phyloP scores from a whole-genome alignment of 305 asterid genomes.

The Solanum hybrid region DNA sequence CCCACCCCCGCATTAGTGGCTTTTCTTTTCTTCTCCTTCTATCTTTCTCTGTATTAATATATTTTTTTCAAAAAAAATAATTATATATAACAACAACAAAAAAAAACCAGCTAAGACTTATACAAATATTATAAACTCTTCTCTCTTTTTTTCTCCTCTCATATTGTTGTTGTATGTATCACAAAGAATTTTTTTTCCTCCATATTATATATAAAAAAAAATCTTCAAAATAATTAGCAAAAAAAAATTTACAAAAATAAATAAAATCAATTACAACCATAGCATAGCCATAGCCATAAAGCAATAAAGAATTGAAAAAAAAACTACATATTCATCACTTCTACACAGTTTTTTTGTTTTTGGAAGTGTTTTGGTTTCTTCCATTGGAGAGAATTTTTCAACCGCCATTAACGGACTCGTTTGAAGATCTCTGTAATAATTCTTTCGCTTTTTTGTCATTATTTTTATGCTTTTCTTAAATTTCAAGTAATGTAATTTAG shows the following conservation, averaged over 20 bases:
- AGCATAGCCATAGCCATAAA: background rate
- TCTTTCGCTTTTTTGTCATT: constrained; percentile 11
- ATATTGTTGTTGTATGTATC: background rate
- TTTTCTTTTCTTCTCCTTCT: background rate
- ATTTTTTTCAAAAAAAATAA: background rate
- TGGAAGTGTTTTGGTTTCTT: background rate
- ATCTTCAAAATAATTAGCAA: background rate
- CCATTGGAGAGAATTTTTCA: constrained; percentile 7
- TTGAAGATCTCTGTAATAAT: constrained; percentile 25
- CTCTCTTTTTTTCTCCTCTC: background rate
- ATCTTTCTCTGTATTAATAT: background rate
- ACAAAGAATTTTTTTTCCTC: background rate
- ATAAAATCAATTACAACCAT: background rate
- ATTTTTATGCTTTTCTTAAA: constrained; percentile 23
- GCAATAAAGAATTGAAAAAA: background rate
- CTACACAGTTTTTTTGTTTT: background rate
- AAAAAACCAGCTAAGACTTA: background rate
- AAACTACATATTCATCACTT: background rate
- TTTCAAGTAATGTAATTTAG: constrained; percentile 48
- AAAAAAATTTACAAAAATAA: background rate
- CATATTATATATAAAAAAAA: background rate
- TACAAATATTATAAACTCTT: constrained; percentile 1
- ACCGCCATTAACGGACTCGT: constrained; percentile 9
- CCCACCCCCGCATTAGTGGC: background rate
- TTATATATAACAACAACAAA: background rate